Base-by-base conservation (phyloP, 352 stramenopile genomes). In the Pythium dissotocum region DNA sequence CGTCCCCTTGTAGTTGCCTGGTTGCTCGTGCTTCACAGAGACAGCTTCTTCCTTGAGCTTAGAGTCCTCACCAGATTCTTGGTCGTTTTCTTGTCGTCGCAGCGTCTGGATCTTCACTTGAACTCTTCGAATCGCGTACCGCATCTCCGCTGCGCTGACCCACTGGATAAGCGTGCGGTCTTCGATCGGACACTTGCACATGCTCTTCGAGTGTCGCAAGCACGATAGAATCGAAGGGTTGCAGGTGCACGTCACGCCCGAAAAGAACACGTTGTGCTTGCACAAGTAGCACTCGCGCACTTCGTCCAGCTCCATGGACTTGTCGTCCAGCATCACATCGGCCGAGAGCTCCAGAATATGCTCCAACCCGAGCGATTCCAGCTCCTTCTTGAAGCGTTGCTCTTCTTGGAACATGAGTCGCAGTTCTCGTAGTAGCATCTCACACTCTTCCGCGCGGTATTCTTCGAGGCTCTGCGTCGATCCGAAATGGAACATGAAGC, bases 201-300 rank as follows among this genome's bases (percentile, higher is more conserved):
- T 82, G n/a, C 70, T 51, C 55, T 85, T 84, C 2, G 73, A 71
- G 55, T 94, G 85, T 40, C 83, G 80, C 26, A 91, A 61, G 59
- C 85, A 94, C 36, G 85, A 78, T 14, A 94, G 59, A 2, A 79
- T 79, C 51, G 67, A 78, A 1, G 83, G 75, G 57, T 81, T 82
- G 63, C 85, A 94, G 0, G 75, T 71, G 59, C 85, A 94, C 3
- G 85, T 88, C 9, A 94, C 78, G 6, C 83, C 83, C 3, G 85
- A 94, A 63, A 94, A 94, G 65, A 92, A 94, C 7, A 94, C 76
- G 61, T 88, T 90, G 71, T 94, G 83, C 38, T 79, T 88, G 73
- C 85, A 94, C 9, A 64, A 35, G 42, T 82, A 92, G 69, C 83
- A 91, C 62, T 88, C 81, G 2, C 84, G 80, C 5, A 87, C 63